Conservation (phyloP, 371 early-diverging fungal genomes). For the Mucor circinelloides region DNA sequence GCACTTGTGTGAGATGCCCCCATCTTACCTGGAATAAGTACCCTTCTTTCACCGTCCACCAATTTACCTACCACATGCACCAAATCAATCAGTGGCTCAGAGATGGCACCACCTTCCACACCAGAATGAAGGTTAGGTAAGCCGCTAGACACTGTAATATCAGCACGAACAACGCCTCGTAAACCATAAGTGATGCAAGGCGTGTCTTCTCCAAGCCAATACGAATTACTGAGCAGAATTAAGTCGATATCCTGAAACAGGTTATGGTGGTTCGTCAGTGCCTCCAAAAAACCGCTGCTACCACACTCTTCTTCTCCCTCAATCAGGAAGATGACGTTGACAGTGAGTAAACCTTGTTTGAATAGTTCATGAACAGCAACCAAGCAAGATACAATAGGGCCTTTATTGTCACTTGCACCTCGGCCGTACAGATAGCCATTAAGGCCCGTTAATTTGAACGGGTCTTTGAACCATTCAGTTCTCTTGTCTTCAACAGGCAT, state of each 20-base stretch:
- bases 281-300: conserved; percentile 69
- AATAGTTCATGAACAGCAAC: conserved; percentile 76
- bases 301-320: conserved; percentile 89
- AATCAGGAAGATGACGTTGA: conserved; percentile 76
- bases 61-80: conserved; percentile 68
- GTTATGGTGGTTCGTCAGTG: conserved; percentile 56
- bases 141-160: conserved; percentile 32
- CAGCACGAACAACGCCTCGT: conserved; percentile 77
- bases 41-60: conserved; percentile 59
- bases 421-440: conserved; percentile 82
- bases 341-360: conserved; percentile 59
- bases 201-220: conserved; percentile 70
- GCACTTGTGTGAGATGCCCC: too few relatives aligned
- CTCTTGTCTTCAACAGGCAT: conserved; percentile 66
- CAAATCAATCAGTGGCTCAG: conserved; percentile 78
- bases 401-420: conserved; percentile 87
- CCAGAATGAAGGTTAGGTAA: conserved; percentile 80
- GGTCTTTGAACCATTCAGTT: conserved; percentile 56
- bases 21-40: conserved; percentile 74
- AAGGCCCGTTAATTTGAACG: conserved; percentile 52
- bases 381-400: conserved; percentile 75
- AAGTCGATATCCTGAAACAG: conserved; percentile 71
- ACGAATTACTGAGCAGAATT: conserved; percentile 71
- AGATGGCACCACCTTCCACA: conserved; percentile 84
- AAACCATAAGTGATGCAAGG: conserved; percentile 76